Base-by-base conservation (phyloP, 108 stramenopile genomes). In the Seminavis robusta region DNA sequence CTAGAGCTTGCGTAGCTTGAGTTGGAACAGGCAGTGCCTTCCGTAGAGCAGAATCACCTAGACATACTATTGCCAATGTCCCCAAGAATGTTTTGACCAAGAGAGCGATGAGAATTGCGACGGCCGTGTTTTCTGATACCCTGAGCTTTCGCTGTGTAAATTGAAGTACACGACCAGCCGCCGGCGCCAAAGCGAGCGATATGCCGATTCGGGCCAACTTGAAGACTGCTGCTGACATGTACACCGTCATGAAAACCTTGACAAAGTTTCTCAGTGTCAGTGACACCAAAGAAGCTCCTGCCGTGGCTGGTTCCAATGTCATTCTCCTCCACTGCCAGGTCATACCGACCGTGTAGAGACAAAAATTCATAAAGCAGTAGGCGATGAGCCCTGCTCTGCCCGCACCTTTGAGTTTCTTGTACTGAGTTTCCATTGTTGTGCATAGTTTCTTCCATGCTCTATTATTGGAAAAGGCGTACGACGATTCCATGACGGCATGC, bases 281-380 rank as follows among this genome's bases (percentile, higher is more conserved):
- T 11, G 23, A 21, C n/a, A 16, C 34, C 19, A 52, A 15, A 5
- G 47, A 48, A 7, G 33, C 16, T 6, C 17, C 13, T 29, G 52
- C 16, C 19, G 4, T 4, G n/a, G 34, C n/a, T 5, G 52, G 52
- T 19, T 52, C 33, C 3, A 16, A 33, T 5, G 52, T n/a, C 3
- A 52, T 6, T 52, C 52, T 29, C 52, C 26, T 30, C 52, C 52
- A 52, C 34, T 52, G 52, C 52, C 52, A 52, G 16, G 23, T 19
- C 16, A 52, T 36, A 4, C 52, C 52, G 31, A 17, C 30, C 2
- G 52, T 52, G 52, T 52, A 52, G 34, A 52, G 34, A 11, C 32
- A 16, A 43, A 52, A 16, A 39, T 52, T 52, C 19, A 52, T 19
- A n/a, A 36, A 43, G 52, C 33, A 33, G n/a, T 52, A 52, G 31